Conservation (phyloP, 2,329 filamentous ascomycete genomes). For the Fusarium sambucinum region DNA sequence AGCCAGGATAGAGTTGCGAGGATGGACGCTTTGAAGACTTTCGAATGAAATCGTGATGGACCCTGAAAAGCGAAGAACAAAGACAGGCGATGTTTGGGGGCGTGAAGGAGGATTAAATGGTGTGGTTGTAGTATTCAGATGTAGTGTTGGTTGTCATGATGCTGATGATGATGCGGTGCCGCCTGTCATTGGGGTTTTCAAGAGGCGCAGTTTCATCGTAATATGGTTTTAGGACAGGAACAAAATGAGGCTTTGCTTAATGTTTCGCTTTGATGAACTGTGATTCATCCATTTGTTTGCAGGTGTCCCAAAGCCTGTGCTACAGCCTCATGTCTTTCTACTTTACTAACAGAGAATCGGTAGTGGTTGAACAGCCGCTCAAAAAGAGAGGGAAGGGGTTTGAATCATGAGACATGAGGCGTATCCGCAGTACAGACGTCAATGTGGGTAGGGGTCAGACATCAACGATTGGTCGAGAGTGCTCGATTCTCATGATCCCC, state of each 20-base stretch:
- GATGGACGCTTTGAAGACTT: constrained; percentile 15
- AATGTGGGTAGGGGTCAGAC: constrained; percentile 7
- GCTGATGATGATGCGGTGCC: neutral
- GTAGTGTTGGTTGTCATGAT: constrained; percentile 7
- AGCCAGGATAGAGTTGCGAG: constrained; percentile 14
- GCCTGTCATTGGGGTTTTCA: neutral
- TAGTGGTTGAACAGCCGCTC: neutral
- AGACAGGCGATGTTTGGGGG: constrained; percentile 13
- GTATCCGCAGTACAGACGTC: constrained; percentile 15
- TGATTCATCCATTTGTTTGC: neutral
- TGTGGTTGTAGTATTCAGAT: constrained; percentile 26
- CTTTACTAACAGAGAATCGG: neutral
- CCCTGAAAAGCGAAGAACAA: constrained; percentile 27
- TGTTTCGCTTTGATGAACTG: neutral
- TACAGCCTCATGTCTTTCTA: constrained; percentile 6
- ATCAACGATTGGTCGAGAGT: constrained; percentile 14
- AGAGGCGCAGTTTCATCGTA: neutral
- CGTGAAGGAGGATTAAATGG: constrained; percentile 7
- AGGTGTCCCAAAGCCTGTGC: neutral
- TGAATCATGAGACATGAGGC: constrained; percentile 5
- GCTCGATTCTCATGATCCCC: constrained; percentile 34
- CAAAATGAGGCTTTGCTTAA: neutral
- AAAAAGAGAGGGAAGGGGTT: constrained; percentile 1
- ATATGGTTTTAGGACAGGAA: neutral
- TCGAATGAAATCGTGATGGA: constrained; percentile 33